Evolutionary conservation across 441 rosid genomes (phyloP).

Genomic region (Populus tomentosa): DNA sequence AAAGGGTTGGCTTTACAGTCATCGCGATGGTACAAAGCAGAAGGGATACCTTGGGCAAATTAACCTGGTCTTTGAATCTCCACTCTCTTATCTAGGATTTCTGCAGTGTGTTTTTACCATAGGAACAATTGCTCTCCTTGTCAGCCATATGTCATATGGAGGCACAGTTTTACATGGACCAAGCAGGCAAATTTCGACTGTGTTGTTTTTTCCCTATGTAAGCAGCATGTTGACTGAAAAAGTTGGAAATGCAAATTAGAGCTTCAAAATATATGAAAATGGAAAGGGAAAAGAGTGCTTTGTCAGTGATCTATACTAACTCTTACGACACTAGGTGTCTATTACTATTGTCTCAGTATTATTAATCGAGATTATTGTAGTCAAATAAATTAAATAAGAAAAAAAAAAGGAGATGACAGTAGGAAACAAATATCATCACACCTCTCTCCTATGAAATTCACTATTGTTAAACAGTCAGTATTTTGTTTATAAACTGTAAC

Average conservation of each 20-base stretch:
- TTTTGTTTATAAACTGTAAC: no score
- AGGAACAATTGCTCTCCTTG: background rate
- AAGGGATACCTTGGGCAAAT: background rate
- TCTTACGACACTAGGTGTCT: no score
- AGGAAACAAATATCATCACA: background rate
- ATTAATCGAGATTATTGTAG: background rate
- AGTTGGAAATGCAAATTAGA: no score
- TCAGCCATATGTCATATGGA: background rate
- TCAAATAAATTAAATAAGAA: no score
- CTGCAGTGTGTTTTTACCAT: background rate
- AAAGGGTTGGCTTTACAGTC: background rate
- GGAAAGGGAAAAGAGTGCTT: no score
- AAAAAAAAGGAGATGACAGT: background rate
- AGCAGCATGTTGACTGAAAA: background rate
- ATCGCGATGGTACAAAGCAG: background rate
- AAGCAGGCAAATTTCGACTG: background rate
- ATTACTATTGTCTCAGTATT: background rate
- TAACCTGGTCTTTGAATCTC: background rate
- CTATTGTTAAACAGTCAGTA: background rate
- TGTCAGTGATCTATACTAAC: no score
- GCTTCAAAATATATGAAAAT: no score
- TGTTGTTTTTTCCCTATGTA: background rate
- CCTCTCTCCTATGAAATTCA: background rate
- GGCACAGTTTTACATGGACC: background rate
- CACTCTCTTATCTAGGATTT: background rate